These are phyloP conservation scores for Eucalyptus globulus DNA, from an alignment of 345 rosid species.

Conservation along the genomic window DNA sequence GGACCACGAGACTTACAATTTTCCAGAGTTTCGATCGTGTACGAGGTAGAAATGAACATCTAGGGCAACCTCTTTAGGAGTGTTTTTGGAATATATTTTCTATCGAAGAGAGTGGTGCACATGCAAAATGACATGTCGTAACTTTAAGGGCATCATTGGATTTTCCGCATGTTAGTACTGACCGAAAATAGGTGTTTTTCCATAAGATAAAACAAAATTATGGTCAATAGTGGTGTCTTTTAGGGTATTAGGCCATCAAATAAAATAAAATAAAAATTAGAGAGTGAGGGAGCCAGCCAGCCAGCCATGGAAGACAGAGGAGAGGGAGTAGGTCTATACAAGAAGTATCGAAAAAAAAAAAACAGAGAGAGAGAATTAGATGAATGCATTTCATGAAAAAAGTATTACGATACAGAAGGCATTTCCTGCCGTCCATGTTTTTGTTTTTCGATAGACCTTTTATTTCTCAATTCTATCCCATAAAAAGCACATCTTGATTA, in stretches of 20 bases:
- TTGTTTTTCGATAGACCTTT: neutral
- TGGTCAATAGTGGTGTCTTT: neutral
- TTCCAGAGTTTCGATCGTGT: neutral
- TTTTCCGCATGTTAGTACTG: neutral
- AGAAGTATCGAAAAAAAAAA: neutral
- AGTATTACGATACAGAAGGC: neutral
- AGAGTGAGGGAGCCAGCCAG: neutral
- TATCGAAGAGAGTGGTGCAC: rapidly evolving
- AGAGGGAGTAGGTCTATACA: neutral
- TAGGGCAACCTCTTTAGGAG: neutral
- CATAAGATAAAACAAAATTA: neutral
- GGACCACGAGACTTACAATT: neutral
- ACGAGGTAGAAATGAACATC: neutral
- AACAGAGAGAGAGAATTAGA: neutral
- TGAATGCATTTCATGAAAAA: neutral
- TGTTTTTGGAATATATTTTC: neutral
- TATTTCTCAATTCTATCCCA: neutral
- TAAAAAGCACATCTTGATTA: neutral
- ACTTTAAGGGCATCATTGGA: neutral
- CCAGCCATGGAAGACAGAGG: neutral
- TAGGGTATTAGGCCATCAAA: neutral
- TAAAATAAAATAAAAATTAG: too few species aligned
- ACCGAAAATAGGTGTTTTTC: neutral
- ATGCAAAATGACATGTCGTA: neutral
- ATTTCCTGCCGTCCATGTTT: neutral